Evolutionary conservation across 768 basidiomycete species (phyloP), one percentile per base, ranked within the genome.

Genomic region (Mycena vulgaris): DNA sequence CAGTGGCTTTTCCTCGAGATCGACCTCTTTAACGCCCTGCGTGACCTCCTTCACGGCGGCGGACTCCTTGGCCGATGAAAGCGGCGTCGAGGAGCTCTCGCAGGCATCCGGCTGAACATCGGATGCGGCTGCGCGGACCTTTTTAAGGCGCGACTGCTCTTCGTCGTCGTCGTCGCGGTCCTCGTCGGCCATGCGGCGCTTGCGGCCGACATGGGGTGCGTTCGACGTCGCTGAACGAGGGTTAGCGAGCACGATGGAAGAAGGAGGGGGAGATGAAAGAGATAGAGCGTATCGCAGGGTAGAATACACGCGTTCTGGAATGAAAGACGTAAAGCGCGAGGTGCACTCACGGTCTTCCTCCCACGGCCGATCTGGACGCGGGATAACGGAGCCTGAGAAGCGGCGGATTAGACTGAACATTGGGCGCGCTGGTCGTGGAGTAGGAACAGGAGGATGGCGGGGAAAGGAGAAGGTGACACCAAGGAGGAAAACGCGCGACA

Each of bases 381-480:
- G 89, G 74, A 93, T 88, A 25, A 93, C 84, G 17, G 90, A 89
- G 75, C 87, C 85, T 0, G 93, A 93, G 69, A 93, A 89, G 51
- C 92, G 89, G 73, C 93, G 87, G 72, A 94, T 80, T 72, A 94
- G 84, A 71, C 87, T 86, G 81, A 93, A 93, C 93, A 94, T 92
- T 47, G 14, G 3, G 21, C 35, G 31, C 57, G 47, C 7, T 0
- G 33, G 47, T 45, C 30, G 33, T 53, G n/a, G n/a, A n/a, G n/a
- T 42, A n/a, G 5, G 31, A 16, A n/a, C n/a, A 67, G 65, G 58
- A 66, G 31, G 58, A 47, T 59, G 66, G 63, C 21, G 7, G 49
- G 11, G 27, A 11, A 51, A 58, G 55, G 45, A 35, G 51, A 52
- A 25, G 35, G 6, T 11, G 5, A 11, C 8, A 19, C 17, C 5